Conservation (phyloP, 2,329 filamentous ascomycete genomes). For the Lachnellula hyalina region DNA sequence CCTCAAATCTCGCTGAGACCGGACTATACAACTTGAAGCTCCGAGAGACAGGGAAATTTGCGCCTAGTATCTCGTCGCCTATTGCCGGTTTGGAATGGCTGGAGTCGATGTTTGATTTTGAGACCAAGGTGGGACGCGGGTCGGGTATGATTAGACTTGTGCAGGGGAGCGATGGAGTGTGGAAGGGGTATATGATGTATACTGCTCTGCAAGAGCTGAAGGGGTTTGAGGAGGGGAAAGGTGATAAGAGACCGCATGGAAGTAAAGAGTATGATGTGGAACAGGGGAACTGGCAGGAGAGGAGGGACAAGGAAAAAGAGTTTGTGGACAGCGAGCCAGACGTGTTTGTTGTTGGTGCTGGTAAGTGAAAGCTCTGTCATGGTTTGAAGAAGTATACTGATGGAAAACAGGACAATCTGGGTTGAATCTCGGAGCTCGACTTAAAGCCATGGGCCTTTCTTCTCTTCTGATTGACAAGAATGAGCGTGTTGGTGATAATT, state of each 20-base stretch:
- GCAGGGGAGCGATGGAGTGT: slow-evolving; percentile 34
- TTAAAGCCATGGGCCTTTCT: slow-evolving; percentile 53
- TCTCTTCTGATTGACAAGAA: slow-evolving; percentile 55
- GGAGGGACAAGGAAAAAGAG: slow-evolving; percentile 38
- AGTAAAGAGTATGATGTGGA: slow-evolving; percentile 36
- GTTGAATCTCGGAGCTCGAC: slow-evolving; percentile 50
- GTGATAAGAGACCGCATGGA: slow-evolving; percentile 37
- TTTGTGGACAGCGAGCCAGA: slow-evolving; percentile 45
- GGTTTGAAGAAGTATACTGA: not conserved
- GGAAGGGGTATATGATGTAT: slow-evolving; percentile 60
- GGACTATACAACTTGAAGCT: slow-evolving; percentile 19
- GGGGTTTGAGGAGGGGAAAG: slow-evolving; percentile 43
- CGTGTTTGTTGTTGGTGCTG: slow-evolving; percentile 53
- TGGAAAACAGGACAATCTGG: slow-evolving; percentile 47
- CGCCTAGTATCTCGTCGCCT: slow-evolving; percentile 1
- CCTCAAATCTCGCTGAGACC: slow-evolving; percentile 31
- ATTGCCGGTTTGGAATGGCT: slow-evolving; percentile 44
- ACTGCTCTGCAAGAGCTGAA: slow-evolving; percentile 51
- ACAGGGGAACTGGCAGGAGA: slow-evolving; percentile 54
- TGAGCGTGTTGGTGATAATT: slow-evolving; percentile 56
- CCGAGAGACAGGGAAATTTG: slow-evolving; percentile 8
- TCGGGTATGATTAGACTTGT: slow-evolving; percentile 50
- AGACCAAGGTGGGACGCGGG: slow-evolving; percentile 48
- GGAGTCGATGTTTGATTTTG: slow-evolving; percentile 48
- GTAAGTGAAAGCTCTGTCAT: not conserved